Conservation (phyloP, 495 filamentous ascomycete species). For the Ramalina intermedia region DNA sequence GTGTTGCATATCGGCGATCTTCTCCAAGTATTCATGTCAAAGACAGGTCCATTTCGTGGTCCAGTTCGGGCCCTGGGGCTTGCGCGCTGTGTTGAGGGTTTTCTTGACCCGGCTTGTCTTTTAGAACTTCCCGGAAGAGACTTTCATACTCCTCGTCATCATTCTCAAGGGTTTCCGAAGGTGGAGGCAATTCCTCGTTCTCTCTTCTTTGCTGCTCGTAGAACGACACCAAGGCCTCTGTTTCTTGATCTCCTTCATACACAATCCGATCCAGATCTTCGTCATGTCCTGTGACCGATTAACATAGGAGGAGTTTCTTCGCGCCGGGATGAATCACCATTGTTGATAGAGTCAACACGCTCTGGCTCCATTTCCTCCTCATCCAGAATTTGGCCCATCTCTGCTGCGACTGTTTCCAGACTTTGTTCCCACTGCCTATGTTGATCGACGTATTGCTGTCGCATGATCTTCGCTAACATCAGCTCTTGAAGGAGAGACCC, state of each 20-base stretch:
- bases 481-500: background rate
- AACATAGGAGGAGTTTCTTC: background rate
- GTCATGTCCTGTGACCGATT: background rate
- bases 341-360: background rate
- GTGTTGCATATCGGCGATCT: no score
- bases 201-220: no score
- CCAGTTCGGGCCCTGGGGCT: background rate
- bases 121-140: slow-evolving; percentile 39
- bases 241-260: background rate
- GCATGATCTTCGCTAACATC: slow-evolving; percentile 24
- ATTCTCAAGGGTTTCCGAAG: slow-evolving; percentile 4
- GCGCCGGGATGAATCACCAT: background rate
- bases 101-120: slow-evolving; percentile 12
- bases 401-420: slow-evolving; percentile 22
- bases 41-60: slow-evolving; percentile 10
- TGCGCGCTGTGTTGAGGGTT: background rate
- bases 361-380: slow-evolving; percentile 28
- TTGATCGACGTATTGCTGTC: slow-evolving; percentile 30
- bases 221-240: background rate
- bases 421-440: slow-evolving; percentile 22
- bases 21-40: background rate
- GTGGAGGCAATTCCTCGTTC: no score
- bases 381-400: slow-evolving; percentile 11
- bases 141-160: slow-evolving; percentile 44
- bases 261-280: background rate